phyloP scores from a whole-genome alignment of 2,329 filamentous ascomycete genomes.

The Colletotrichum higginsianum region DNA sequence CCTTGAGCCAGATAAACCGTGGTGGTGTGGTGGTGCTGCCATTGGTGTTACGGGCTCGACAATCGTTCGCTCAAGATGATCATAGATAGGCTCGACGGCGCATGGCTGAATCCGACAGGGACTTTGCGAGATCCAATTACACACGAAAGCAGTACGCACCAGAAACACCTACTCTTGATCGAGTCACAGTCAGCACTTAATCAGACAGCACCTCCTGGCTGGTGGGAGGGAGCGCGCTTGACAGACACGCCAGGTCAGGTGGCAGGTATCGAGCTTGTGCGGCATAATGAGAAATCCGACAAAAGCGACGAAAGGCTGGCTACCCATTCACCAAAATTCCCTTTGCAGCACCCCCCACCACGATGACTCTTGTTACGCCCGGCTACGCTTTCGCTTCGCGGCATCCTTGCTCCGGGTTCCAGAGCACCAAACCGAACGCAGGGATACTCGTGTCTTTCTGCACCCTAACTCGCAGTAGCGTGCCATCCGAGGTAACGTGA shows the following conservation, averaged over 20 bases:
- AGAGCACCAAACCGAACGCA: conserved; percentile 15
- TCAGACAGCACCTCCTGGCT: neutral
- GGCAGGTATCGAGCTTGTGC: neutral
- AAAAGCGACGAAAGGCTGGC: conserved; percentile 8
- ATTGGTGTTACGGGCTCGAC: neutral
- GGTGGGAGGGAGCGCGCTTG: neutral
- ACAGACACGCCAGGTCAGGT: neutral
- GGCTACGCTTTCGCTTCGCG: conserved; percentile 24
- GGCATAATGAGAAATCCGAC: neutral
- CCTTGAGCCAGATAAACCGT: too few relatives aligned
- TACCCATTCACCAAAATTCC: conserved; percentile 24
- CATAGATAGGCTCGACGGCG: neutral
- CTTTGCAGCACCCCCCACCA: conserved; percentile 21
- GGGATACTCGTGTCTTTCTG: conserved; percentile 13
- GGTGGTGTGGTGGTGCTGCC: neutral
- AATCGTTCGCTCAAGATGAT: neutral
- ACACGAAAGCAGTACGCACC: neutral
- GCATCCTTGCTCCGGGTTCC: conserved; percentile 29
- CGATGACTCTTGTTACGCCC: conserved; percentile 25
- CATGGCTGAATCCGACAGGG: neutral
- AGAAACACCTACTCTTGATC: neutral
- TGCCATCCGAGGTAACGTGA: conserved; percentile 4
- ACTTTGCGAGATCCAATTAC: conserved; percentile 10
- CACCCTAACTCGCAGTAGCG: conserved; percentile 25
- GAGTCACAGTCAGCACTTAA: conserved; percentile 19